A percentile compares a stretch with the other conserved stretches of the same genome.
These are phyloP conservation scores for Salicornia ramosissima DNA, from an alignment of 148 eudicot genomes.

Conservation along the genomic window DNA sequence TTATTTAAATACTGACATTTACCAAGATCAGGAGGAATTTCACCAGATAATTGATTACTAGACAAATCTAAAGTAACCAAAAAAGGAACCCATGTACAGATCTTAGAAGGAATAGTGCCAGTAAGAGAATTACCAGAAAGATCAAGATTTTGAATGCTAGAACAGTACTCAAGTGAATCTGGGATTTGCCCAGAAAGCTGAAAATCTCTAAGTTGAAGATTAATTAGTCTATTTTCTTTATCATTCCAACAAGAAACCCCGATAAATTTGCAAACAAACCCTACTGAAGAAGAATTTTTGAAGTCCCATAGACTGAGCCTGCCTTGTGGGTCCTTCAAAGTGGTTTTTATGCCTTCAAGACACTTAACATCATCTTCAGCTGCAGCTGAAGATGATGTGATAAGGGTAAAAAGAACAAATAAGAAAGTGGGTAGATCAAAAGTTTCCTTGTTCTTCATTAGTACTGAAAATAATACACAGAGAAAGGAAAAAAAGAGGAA, in stretches of 20 bases:
- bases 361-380: conserved; percentile 65
- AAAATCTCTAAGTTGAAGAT: conserved; percentile 38
- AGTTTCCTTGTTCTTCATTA: conserved; percentile 8
- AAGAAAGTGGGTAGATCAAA: conserved; percentile 19
- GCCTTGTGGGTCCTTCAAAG: conserved; percentile 38
- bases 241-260: conserved; percentile 82
- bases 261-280: conserved; percentile 47
- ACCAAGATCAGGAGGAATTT: conserved; percentile 52
- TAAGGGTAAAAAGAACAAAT: neutral
- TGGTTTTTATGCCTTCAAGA: conserved; percentile 39
- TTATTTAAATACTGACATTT: conserved; percentile 59
- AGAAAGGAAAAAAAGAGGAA: neutral
- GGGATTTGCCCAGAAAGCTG: conserved; percentile 54
- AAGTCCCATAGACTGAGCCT: conserved; percentile 53
- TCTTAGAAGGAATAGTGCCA: conserved; percentile 51
- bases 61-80: conserved; percentile 64
- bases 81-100: conserved; percentile 72
- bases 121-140: conserved; percentile 61
- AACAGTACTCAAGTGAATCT: conserved; percentile 41
- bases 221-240: conserved; percentile 52
- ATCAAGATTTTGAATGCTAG: conserved; percentile 48
- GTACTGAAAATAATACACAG: no score
- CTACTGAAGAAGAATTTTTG: conserved; percentile 40
- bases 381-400: neutral
- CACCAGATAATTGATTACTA: conserved; percentile 46